phyloP scores from a whole-genome alignment of 148 eudicot genomes.

The Camellia sinensis region DNA sequence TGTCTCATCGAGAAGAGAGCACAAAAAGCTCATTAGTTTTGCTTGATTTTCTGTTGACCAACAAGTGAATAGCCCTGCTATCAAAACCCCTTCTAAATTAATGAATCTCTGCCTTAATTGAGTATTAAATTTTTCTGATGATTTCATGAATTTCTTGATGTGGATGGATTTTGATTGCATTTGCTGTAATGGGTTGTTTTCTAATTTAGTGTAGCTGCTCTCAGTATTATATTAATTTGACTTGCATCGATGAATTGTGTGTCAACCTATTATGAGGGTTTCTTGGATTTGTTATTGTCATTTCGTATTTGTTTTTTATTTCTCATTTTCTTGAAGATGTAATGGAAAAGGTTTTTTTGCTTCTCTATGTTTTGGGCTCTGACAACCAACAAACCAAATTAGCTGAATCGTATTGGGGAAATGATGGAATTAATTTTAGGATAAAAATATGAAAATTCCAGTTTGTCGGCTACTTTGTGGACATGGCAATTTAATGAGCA shows the following conservation, averaged over 20 bases:
- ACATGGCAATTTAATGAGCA: not conserved
- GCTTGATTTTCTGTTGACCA: slow-evolving; percentile 68
- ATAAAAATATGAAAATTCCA: not conserved
- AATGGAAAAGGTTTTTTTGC: not conserved
- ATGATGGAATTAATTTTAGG: not conserved
- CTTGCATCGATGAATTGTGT: not conserved
- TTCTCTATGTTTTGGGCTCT: not conserved
- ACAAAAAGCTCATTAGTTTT: slow-evolving; percentile 27
- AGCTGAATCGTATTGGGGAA: not conserved
- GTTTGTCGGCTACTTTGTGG: not conserved
- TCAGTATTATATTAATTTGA: not conserved
- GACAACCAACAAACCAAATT: not conserved
- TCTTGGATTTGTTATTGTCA: not conserved
- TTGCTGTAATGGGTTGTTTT: slow-evolving; percentile 7
- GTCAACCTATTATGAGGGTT: not conserved
- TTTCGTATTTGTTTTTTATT: not conserved
- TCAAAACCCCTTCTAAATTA: not conserved
- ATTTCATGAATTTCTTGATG: not conserved
- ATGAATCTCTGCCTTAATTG: not conserved
- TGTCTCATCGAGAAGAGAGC: slow-evolving; percentile 24
- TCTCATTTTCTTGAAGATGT: not conserved
- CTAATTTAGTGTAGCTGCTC: not conserved
- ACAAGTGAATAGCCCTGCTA: slow-evolving; percentile 42
- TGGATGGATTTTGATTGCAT: slow-evolving; percentile 9
- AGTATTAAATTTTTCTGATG: not conserved